A percentile compares a stretch with the other conserved stretches of the same genome.
These are phyloP conservation scores for Colletotrichum siamense DNA, from an alignment of 2,329 filamentous ascomycete genomes.

Conservation along the genomic window DNA sequence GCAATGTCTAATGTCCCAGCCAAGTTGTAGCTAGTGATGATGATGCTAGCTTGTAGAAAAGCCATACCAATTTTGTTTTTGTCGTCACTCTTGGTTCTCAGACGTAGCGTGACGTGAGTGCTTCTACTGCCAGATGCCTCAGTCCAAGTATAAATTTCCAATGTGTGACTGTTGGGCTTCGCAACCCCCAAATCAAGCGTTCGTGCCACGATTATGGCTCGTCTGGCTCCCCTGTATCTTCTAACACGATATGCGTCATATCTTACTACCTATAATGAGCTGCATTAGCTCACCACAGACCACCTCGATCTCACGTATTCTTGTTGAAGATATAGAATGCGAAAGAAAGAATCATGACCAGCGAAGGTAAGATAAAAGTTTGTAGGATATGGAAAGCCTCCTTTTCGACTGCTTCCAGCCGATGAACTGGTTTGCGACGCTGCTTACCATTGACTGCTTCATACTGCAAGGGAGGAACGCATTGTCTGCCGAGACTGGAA, in stretches of 20 bases:
- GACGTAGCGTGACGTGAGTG: neutral
- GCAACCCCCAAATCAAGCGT: no score
- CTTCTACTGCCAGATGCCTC: neutral
- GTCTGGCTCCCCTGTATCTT: no score
- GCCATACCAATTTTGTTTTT: neutral
- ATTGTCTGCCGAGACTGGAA: neutral
- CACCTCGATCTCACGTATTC: neutral
- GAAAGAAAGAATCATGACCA: neutral
- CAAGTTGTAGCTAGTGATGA: conserved; percentile 2
- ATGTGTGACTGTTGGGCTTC: neutral
- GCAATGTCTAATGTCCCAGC: neutral
- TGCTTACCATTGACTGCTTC: neutral
- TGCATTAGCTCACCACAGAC: neutral
- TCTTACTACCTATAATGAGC: neutral
- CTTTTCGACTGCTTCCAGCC: neutral
- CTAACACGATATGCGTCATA: no score
- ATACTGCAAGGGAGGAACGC: neutral
- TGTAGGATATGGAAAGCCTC: no score
- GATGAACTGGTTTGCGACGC: neutral
- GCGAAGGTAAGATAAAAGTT: no score
- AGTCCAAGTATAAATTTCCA: neutral
- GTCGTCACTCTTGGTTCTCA: neutral
- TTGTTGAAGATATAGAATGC: neutral
- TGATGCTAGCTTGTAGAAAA: neutral
- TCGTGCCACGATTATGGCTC: no score